Base-by-base conservation (phyloP, 1,284 basidiomycete species). In the Neonothopanus nambi region DNA sequence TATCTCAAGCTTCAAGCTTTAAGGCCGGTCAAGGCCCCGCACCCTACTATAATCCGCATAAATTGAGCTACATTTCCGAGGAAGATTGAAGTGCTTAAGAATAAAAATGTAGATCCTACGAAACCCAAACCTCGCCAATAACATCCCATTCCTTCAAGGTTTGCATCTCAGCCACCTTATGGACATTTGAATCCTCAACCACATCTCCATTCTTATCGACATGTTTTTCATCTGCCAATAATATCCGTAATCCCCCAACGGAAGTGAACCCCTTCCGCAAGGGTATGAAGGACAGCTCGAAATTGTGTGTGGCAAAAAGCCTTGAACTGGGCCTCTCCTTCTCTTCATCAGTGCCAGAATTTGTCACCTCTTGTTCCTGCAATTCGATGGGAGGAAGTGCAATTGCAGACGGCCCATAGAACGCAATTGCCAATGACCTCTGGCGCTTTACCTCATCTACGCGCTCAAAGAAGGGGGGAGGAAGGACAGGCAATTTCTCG, bases 221-320 rank as follows among this genome's bases (percentile, higher is more conserved):
- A 53, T 78, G 63, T 48, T 72, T 68, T 63, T 89, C 86, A 40
- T 80, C 78, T 2, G 85, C 59, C 35, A 87, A 67, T 20, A 90
- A 59, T 36, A 87, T 71, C 18, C 87, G 77, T 50, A 91, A 63
- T 3, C 87, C 86, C 15, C 87, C 87, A 17, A 84, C 74, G 7
- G 72, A 74, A 36, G 71, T 67, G 61, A 87, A 86, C 0, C 89
- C 88, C 6, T 69, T 72, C 44, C 66, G 70, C 21, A 78, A 63
- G 1, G 85, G 76, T 36, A 88, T 51, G 55, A 81, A 90, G 8
- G 77, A 71, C 44, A 89, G 70, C 53, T 82, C 77, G 52, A 91
- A 88, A 21, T 83, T 77, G 57, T 80, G 78, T 13, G 70, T 68
- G 6, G 70, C 72, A 55, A 80, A 72, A 6, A 68, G 46, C 24